A percentile compares a stretch with the other conserved stretches of the same genome.
Conservation (phyloP, 768 basidiomycete species). For the Rhodotorula graminis region DNA sequence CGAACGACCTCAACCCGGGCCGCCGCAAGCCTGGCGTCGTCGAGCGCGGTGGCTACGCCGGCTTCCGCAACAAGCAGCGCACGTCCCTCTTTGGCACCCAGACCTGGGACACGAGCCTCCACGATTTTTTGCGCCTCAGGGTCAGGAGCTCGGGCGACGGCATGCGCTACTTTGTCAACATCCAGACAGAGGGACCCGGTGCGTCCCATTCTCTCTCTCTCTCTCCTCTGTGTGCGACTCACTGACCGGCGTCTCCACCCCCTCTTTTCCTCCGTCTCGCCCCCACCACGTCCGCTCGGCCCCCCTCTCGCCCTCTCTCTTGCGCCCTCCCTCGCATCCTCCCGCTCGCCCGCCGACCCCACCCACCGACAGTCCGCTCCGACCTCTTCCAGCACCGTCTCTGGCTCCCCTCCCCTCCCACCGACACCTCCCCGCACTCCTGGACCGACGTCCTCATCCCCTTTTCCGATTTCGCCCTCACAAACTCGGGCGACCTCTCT, state of each 20-base stretch:
- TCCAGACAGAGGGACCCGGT: constrained; percentile 73
- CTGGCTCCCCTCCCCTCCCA: constrained; percentile 58
- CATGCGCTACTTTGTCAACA: constrained; percentile 85
- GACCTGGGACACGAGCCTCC: constrained; percentile 74
- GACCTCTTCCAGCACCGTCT: constrained; percentile 94
- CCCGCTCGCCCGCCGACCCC: neutral
- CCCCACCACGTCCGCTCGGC: no score
- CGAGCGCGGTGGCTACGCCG: constrained; percentile 75
- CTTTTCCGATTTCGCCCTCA: constrained; percentile 55
- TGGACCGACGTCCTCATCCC: constrained; percentile 88
- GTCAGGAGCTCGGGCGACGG: constrained; percentile 55
- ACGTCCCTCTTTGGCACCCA: constrained; percentile 83
- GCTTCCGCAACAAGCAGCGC: constrained; percentile 75
- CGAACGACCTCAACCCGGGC: constrained; percentile 54
- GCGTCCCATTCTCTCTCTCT: neutral
- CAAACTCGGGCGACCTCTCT: constrained; percentile 53
- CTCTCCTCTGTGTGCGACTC: neutral
- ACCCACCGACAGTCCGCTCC: constrained; percentile 55
- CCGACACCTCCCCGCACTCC: constrained; percentile 39
- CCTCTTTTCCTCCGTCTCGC: no score
- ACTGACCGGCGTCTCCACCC: no score
- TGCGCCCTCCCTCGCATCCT: neutral
- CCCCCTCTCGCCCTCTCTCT: no score
- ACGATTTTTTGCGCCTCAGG: constrained; percentile 74
- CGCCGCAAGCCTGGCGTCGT: constrained; percentile 40